Evolutionary conservation across 208 protist genomes (phyloP).

Genomic region (Leishmania major): DNA sequence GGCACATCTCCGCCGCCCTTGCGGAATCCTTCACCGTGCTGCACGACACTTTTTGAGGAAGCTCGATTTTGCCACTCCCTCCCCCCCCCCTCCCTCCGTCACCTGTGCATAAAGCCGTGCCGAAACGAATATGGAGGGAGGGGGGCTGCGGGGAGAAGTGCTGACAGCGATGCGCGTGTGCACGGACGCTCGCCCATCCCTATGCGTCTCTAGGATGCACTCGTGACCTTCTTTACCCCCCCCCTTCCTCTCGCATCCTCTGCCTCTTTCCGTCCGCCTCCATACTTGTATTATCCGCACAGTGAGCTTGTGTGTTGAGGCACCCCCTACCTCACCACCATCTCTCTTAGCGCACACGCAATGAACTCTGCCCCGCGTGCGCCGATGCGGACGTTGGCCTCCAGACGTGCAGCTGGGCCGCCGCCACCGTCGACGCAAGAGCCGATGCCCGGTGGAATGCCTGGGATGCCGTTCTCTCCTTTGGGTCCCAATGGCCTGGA

Average conservation of each 20-base stretch:
- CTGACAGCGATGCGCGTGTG: neutral
- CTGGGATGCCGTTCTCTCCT: conserved; percentile 9
- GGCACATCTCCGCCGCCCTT: neutral
- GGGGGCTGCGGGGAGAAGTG: neutral
- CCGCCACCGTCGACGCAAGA: neutral
- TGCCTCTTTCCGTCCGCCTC: neutral
- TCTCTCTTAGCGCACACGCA: neutral
- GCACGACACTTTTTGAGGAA: neutral
- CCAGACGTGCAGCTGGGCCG: neutral
- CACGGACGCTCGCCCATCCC: neutral
- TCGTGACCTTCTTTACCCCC: neutral
- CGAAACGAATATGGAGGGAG: neutral
- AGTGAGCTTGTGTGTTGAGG: neutral
- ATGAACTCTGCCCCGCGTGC: neutral
- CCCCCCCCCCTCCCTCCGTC: neutral
- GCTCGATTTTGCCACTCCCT: neutral
- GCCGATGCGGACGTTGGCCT: neutral
- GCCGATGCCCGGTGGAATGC: neutral
- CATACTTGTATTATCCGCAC: neutral
- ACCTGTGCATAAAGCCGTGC: neutral
- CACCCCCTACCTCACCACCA: neutral
- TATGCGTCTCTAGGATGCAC: neutral
- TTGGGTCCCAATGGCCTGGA: conserved; percentile 20
- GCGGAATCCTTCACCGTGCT: neutral
- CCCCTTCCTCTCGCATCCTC: neutral